Percentiles rank a stretch among this genome's conserved stretches.
phyloP scores from a whole-genome alignment of 306 rosid genomes.

The Dalbergia cultrata region DNA sequence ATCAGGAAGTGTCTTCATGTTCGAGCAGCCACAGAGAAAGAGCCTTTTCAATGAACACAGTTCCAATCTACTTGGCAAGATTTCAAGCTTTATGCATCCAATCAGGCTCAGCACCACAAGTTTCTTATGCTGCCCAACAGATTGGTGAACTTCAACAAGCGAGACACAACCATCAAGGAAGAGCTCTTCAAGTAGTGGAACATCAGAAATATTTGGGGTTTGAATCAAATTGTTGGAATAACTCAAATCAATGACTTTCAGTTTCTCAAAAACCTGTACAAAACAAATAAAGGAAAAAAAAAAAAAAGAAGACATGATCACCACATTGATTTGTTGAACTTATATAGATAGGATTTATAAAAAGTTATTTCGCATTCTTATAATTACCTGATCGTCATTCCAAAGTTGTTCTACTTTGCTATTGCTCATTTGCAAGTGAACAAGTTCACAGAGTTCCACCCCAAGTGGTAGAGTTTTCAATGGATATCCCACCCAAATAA shows the following conservation, averaged over 20 bases:
- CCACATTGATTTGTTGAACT: neutral
- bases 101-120: conserved; percentile 32
- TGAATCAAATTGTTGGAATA: conserved; percentile 16
- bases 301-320: neutral
- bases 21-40: conserved; percentile 32
- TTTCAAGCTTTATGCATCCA: conserved; percentile 19
- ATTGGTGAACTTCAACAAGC: conserved; percentile 29
- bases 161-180: conserved; percentile 38
- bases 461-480: conserved; percentile 1
- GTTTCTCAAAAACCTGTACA: conserved; percentile 30
- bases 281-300: neutral
- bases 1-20: conserved; percentile 16
- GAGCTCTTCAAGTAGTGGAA: conserved; percentile 34
- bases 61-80: conserved; percentile 22
- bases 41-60: conserved; percentile 38
- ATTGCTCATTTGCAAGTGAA: conserved; percentile 36
- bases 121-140: conserved; percentile 23
- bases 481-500: conserved; percentile 25
- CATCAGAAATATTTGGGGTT: conserved; percentile 17
- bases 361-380: neutral
- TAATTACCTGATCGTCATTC: conserved; percentile 19
- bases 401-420: conserved; percentile 21
- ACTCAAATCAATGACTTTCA: conserved; percentile 44
- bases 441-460: conserved; percentile 36
- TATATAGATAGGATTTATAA: neutral